These are phyloP conservation scores for Aulographum hederae DNA, from an alignment of 2,329 filamentous ascomycete species.

Conservation along the genomic window DNA sequence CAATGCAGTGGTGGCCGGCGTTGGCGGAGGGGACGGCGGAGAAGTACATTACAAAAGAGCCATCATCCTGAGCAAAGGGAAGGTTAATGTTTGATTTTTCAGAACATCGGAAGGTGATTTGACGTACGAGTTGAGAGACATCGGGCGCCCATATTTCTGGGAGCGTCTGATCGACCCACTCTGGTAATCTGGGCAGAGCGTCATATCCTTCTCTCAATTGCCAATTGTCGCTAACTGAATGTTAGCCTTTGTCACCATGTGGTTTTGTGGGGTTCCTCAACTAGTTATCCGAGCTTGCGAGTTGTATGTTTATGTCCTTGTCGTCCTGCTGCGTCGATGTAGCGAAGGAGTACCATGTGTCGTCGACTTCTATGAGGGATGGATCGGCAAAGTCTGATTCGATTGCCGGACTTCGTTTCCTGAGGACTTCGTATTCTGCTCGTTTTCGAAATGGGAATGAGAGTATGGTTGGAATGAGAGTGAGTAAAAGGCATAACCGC, in stretches of 20 bases:
- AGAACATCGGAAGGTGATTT: not conserved
- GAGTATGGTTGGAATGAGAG: too few relatives aligned
- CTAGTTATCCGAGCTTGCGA: slow-evolving; percentile 19
- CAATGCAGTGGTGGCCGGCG: slow-evolving; percentile 35
- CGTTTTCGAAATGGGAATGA: too few relatives aligned
- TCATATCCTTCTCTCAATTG: slow-evolving; percentile 10
- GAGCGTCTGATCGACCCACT: slow-evolving; percentile 7
- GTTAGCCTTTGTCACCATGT: too few relatives aligned
- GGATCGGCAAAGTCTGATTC: slow-evolving; percentile 17
- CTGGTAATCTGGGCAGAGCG: slow-evolving; percentile 11
- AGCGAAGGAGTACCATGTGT: slow-evolving; percentile 19
- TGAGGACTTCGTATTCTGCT: too few relatives aligned
- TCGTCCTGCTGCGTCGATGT: slow-evolving; percentile 12
- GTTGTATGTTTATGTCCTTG: slow-evolving; percentile 17
- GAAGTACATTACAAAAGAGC: slow-evolving; percentile 22
- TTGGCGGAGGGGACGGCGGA: not conserved
- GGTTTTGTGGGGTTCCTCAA: too few relatives aligned
- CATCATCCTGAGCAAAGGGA: slow-evolving; percentile 12
- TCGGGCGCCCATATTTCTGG: slow-evolving; percentile 17
- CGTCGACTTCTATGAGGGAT: slow-evolving; percentile 12
- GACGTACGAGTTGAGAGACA: slow-evolving; percentile 9
- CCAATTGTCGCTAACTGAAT: too few relatives aligned
- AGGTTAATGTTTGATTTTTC: not conserved
- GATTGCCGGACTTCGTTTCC: too few relatives aligned
- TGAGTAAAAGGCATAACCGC: too few relatives aligned